Evolutionary conservation across 2,329 filamentous ascomycete genomes (phyloP).

Genomic region (Diplodia sapinea): DNA sequence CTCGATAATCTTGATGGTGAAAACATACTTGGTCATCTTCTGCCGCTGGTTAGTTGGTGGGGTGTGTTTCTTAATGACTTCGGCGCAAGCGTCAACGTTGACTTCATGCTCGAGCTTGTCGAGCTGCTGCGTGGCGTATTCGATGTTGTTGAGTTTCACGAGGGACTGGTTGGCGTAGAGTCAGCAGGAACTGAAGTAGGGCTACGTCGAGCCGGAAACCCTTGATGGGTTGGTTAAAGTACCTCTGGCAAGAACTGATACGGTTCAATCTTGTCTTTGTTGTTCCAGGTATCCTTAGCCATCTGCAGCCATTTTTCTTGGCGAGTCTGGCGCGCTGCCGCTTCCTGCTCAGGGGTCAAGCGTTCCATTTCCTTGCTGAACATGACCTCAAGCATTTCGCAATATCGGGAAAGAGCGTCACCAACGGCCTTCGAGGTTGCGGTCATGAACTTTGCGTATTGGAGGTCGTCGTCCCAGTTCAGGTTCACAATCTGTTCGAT

Average conservation of each 20-base stretch:
- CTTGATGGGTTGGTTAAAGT: constrained; percentile 44
- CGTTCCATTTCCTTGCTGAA: constrained; percentile 95
- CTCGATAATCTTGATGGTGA: constrained; percentile 98
- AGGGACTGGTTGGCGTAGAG: constrained; percentile 69
- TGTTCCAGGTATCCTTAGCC: constrained; percentile 90
- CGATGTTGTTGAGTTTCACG: constrained; percentile 97
- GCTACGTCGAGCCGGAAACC: background rate
- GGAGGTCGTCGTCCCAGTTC: constrained; percentile 90
- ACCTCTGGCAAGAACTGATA: constrained; percentile 97
- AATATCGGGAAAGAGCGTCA: constrained; percentile 83
- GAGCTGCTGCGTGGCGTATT: constrained; percentile 89
- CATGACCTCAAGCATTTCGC: constrained; percentile 83
- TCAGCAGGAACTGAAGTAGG: background rate
- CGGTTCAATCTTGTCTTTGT: constrained; percentile 90
- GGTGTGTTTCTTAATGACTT: constrained; percentile 75
- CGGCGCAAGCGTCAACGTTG: constrained; percentile 89
- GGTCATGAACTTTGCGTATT: constrained; percentile 97
- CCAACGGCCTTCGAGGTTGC: constrained; percentile 84
- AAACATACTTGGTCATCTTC: constrained; percentile 86
- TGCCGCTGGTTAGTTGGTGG: constrained; percentile 72
- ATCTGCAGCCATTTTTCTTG: constrained; percentile 94
- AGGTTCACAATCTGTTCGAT: constrained; percentile 85
- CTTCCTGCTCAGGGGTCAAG: constrained; percentile 83
- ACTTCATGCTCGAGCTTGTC: constrained; percentile 88
- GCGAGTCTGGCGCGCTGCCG: constrained; percentile 75